phyloP scores from a whole-genome alignment of 495 filamentous ascomycete species.

The Xylaria scruposa region DNA sequence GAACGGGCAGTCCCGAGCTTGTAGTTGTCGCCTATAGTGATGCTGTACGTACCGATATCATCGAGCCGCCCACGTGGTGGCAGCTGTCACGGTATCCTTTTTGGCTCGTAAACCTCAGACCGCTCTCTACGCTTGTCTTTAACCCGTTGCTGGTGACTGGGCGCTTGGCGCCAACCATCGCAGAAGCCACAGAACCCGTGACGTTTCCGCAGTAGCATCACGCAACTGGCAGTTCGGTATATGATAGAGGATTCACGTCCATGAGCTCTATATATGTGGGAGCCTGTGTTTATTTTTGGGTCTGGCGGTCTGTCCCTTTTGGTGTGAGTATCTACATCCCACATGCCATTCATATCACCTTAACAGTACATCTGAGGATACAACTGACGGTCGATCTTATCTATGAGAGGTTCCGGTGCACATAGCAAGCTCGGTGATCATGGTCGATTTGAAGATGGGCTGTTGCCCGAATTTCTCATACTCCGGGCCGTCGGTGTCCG shows the following conservation, averaged over 20 bases:
- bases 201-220: slow-evolving; percentile 10
- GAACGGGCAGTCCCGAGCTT: slow-evolving; percentile 19
- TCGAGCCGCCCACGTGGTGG: slow-evolving; percentile 13
- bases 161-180: slow-evolving; percentile 1
- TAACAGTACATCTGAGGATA: neutral
- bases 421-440: neutral
- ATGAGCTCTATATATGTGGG: neutral
- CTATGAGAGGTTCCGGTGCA: neutral
- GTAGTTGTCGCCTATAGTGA: neutral
- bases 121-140: neutral
- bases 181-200: slow-evolving; percentile 17
- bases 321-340: neutral
- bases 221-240: neutral
- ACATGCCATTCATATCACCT: neutral
- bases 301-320: neutral
- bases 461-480: neutral
- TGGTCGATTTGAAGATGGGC: neutral
- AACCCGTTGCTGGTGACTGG: neutral
- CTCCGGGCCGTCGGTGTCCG: neutral
- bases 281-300: neutral
- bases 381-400: neutral
- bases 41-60: neutral
- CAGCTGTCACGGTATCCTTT: slow-evolving; percentile 11
- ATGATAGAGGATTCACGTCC: neutral
- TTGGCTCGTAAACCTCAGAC: neutral